phyloP scores from a whole-genome alignment of 2,329 filamentous ascomycete species.

The Ceratocystis harringtonii region DNA sequence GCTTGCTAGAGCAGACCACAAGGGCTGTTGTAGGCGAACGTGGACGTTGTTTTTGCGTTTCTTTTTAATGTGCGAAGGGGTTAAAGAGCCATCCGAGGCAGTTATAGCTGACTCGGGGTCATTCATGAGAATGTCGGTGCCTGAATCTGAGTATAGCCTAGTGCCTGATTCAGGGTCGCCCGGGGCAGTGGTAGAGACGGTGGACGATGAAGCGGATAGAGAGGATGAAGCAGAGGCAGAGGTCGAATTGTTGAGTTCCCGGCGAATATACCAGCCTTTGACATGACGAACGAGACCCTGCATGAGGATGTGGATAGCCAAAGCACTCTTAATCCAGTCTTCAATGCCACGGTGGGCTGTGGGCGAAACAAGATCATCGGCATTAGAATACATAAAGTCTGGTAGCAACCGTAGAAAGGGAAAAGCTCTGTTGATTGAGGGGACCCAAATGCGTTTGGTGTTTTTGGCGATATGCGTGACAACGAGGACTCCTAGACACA shows the following conservation, averaged over 20 bases:
- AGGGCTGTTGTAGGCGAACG: conserved; percentile 75
- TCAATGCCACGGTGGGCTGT: conserved; percentile 4
- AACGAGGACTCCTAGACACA: conserved; percentile 9
- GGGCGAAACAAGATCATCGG: not conserved
- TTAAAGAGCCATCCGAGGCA: conserved; percentile 18
- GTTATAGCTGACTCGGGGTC: conserved; percentile 24
- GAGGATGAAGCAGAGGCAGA: conserved; percentile 18
- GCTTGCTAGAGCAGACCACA: conserved; percentile 88
- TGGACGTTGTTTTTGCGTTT: conserved; percentile 82
- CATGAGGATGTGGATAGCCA: conserved; percentile 61
- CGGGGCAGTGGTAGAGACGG: conserved; percentile 21
- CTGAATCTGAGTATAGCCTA: conserved; percentile 8
- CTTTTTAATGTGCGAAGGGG: conserved; percentile 45
- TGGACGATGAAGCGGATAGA: not conserved
- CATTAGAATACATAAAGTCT: conserved; percentile 13
- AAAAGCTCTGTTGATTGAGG: conserved; percentile 8
- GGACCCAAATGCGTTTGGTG: conserved; percentile 14
- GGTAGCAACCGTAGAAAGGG: conserved; percentile 6
- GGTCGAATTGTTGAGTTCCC: conserved; percentile 37
- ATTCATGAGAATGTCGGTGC: conserved; percentile 17
- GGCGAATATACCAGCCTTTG: conserved; percentile 49
- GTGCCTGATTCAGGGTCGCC: conserved; percentile 19
- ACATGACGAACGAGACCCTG: conserved; percentile 59
- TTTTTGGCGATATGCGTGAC: conserved; percentile 9
- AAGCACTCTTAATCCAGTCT: conserved; percentile 47